Percentiles rank a stretch among this genome's conserved stretches.
phyloP scores from a whole-genome alignment of 805 yeast genomes.

The Kuraishia piskuri region DNA sequence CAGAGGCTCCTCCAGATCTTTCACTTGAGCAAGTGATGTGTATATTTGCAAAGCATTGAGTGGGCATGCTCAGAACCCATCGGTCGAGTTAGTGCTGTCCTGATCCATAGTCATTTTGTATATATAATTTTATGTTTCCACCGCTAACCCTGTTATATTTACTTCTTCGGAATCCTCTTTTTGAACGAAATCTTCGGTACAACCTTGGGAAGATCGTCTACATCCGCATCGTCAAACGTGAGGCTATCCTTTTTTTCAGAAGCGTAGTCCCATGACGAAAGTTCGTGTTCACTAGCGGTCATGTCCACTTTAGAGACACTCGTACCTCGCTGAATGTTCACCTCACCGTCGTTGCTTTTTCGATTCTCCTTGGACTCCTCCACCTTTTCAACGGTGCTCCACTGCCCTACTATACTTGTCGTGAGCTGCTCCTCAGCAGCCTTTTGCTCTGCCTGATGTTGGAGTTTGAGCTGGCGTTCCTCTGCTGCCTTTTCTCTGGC shows the following conservation, averaged over 20 bases:
- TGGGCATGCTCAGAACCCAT: no score
- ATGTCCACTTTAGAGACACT: slow-evolving; percentile 5
- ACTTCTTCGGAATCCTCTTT: neutral
- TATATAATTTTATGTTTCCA: neutral
- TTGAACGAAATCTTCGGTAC: neutral
- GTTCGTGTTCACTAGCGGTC: slow-evolving; percentile 14
- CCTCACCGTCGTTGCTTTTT: slow-evolving; percentile 4
- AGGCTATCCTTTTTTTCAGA: slow-evolving; percentile 7
- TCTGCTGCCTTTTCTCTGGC: neutral
- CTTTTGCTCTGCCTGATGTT: neutral
- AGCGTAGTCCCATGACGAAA: slow-evolving; percentile 18
- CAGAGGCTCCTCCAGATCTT: slow-evolving; percentile 85
- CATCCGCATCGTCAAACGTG: slow-evolving; percentile 4
- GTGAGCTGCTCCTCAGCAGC: slow-evolving; percentile 3
- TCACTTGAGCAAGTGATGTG: no score
- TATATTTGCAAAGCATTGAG: no score
- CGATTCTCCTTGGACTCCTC: slow-evolving; percentile 2
- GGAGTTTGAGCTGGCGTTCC: neutral
- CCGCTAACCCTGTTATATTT: neutral
- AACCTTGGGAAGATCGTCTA: slow-evolving; percentile 2
- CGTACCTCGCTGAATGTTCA: neutral
- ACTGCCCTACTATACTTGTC: slow-evolving; percentile 7
- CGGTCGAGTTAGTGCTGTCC: no score
- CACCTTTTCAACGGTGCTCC: slow-evolving; percentile 6
- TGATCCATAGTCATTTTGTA: neutral